Evolutionary conservation across 2,329 filamentous ascomycete genomes (phyloP).

Genomic region (Elsinoe arachidis): DNA sequence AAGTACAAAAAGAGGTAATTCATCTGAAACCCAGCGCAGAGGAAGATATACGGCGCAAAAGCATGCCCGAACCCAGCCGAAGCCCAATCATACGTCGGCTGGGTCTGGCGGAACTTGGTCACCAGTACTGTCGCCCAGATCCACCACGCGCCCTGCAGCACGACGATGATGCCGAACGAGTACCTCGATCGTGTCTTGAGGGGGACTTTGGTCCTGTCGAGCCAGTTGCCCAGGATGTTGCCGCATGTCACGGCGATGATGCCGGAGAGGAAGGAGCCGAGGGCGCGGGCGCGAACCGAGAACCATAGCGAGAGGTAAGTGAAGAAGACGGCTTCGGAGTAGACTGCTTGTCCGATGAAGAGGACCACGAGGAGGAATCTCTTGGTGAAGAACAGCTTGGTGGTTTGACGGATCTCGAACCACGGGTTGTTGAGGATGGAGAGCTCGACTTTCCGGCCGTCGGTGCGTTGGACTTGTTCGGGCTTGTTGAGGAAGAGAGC

Average conservation of each 20-base stretch:
- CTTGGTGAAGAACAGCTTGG: constrained; percentile 50
- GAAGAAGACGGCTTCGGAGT: constrained; percentile 63
- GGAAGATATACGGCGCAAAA: constrained; percentile 60
- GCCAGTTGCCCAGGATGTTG: constrained; percentile 57
- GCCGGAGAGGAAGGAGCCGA: constrained; percentile 63
- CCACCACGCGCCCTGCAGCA: constrained; percentile 62
- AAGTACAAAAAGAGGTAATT: constrained; percentile 73
- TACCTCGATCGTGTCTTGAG: constrained; percentile 47
- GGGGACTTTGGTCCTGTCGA: constrained; percentile 50
- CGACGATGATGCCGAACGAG: constrained; percentile 47
- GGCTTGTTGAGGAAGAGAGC: constrained; percentile 56
- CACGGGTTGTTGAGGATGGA: constrained; percentile 48
- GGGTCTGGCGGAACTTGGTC: constrained; percentile 48
- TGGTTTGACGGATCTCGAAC: constrained; percentile 52
- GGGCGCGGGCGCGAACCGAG: constrained; percentile 56
- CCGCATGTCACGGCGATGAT: constrained; percentile 57
- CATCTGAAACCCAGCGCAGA: constrained; percentile 59
- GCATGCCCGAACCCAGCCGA: constrained; percentile 55
- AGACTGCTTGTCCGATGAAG: constrained; percentile 63
- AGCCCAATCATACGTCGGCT: constrained; percentile 58
- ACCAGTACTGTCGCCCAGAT: constrained; percentile 60
- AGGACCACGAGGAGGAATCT: constrained; percentile 57
- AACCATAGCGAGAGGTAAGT: constrained; percentile 58
- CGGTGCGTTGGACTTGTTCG: constrained; percentile 53
- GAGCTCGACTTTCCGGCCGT: constrained; percentile 54